These are phyloP conservation scores for Coemansia erecta DNA, from an alignment of 192 early-diverging fungal genomes.

Conservation along the genomic window DNA sequence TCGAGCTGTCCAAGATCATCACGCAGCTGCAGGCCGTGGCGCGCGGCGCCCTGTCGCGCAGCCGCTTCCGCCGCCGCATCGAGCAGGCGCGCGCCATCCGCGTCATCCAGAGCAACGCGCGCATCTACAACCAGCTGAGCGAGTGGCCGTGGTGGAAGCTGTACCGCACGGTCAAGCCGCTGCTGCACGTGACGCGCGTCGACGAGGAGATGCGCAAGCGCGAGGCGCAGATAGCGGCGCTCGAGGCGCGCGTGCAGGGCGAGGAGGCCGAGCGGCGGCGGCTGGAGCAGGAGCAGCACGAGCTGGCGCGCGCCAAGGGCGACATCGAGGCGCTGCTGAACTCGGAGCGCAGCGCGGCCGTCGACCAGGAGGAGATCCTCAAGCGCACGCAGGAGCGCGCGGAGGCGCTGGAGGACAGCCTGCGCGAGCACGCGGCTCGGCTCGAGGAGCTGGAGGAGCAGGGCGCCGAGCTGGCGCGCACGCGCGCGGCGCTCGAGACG, in stretches of 20 bases:
- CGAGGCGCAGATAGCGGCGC: constrained; percentile 68
- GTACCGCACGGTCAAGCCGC: constrained; percentile 88
- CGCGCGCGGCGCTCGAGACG: constrained; percentile 55
- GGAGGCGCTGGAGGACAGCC: constrained; percentile 60
- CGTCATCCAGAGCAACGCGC: constrained; percentile 92
- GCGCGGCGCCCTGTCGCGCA: constrained; percentile 80
- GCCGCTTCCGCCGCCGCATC: constrained; percentile 60
- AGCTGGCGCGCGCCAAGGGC: constrained; percentile 68
- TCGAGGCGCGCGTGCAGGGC: constrained; percentile 62
- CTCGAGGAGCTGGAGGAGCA: constrained; percentile 72
- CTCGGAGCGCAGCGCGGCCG: constrained; percentile 70
- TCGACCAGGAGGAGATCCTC: constrained; percentile 83
- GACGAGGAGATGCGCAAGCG: constrained; percentile 79
- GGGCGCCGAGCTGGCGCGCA: constrained; percentile 49
- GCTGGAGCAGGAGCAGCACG: constrained; percentile 58
- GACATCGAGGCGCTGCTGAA: constrained; percentile 67
- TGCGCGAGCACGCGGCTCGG: constrained; percentile 60
- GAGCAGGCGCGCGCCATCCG: constrained; percentile 86
- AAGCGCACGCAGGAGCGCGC: constrained; percentile 75
- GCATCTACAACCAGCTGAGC: constrained; percentile 81
- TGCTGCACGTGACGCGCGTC: constrained; percentile 75
- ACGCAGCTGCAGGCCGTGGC: constrained; percentile 83
- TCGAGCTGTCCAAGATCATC: constrained; percentile 79
- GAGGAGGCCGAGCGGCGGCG: constrained; percentile 61
- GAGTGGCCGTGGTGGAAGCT: constrained; percentile 98